A percentile compares a stretch with the other conserved stretches of the same genome.
Conservation (phyloP, 805 yeast species). For the Ogataea paradorogensis region DNA sequence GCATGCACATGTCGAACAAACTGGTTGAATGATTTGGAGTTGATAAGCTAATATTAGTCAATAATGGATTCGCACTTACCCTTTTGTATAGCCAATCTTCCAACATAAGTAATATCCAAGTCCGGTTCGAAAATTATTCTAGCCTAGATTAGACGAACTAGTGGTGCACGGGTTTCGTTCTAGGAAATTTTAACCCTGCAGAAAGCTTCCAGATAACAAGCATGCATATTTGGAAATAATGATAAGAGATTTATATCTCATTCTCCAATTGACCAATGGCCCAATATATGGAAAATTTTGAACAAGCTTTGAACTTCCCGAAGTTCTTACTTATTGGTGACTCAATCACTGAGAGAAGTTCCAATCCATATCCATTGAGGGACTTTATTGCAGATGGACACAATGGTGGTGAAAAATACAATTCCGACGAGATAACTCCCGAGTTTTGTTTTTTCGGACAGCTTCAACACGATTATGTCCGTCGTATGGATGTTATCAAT, state of each 20-base stretch:
- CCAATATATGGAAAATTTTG: conserved; percentile 16
- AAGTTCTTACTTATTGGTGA: conserved; percentile 30
- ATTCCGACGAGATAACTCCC: not conserved
- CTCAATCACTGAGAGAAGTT: conserved; percentile 30
- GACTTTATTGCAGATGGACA: conserved; percentile 22
- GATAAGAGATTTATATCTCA: conserved; percentile 1
- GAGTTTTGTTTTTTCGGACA: conserved; percentile 25
- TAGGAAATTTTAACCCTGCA: no score
- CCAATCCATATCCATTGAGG: conserved; percentile 21
- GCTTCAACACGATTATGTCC: conserved; percentile 39
- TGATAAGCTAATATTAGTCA: conserved; percentile 39
- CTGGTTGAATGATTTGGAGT: conserved; percentile 56
- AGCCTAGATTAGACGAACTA: not conserved
- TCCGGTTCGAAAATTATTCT: not conserved
- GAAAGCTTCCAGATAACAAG: not conserved
- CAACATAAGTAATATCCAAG: conserved; percentile 23
- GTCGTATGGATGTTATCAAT: conserved; percentile 63
- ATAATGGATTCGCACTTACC: conserved; percentile 13
- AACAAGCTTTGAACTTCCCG: conserved; percentile 19
- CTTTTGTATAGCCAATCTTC: conserved; percentile 47
- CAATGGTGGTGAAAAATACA: conserved; percentile 5
- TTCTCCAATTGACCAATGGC: conserved; percentile 11
- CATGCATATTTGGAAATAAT: not conserved
- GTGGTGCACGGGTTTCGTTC: no score
- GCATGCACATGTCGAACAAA: conserved; percentile 65